Conservation (phyloP, 805 yeast genomes). For the Kluyveromyces siamensis region DNA sequence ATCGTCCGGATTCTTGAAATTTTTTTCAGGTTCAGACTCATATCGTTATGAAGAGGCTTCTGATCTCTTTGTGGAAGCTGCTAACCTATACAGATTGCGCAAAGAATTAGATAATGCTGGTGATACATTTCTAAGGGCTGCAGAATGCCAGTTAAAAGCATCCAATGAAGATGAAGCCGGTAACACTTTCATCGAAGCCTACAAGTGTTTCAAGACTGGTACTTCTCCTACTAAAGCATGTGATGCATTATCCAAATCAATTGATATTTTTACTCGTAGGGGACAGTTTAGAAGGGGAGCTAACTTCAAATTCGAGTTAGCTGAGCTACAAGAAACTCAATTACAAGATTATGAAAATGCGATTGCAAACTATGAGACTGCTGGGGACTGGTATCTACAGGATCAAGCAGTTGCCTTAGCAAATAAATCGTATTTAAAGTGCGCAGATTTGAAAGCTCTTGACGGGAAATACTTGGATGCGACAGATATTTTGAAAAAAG, state of each 20-base stretch:
- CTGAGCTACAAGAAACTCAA: constrained; percentile 72
- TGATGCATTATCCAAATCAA: constrained; percentile 63
- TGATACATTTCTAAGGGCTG: constrained; percentile 74
- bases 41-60: constrained; percentile 83
- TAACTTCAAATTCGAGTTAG: constrained; percentile 84
- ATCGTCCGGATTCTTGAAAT: constrained; percentile 59
- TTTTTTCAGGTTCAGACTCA: constrained; percentile 55
- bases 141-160: constrained; percentile 65
- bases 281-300: constrained; percentile 98
- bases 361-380: constrained; percentile 71
- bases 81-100: constrained; percentile 73
- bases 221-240: constrained; percentile 67
- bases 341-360: constrained; percentile 63
- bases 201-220: constrained; percentile 69
- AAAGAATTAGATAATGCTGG: constrained; percentile 75
- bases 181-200: constrained; percentile 81
- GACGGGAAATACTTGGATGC: constrained; percentile 71
- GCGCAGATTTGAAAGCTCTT: constrained; percentile 80
- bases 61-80: constrained; percentile 86
- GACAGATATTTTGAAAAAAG: constrained; percentile 62
- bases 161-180: constrained; percentile 86
- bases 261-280: constrained; percentile 71
- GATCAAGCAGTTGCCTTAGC: constrained; percentile 90
- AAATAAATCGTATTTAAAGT: constrained; percentile 77
- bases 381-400: constrained; percentile 92